Evolutionary conservation across 2,329 filamentous ascomycete genomes (phyloP), one percentile per base, ranked within the genome.

Genomic region (Septoria petroselini): DNA sequence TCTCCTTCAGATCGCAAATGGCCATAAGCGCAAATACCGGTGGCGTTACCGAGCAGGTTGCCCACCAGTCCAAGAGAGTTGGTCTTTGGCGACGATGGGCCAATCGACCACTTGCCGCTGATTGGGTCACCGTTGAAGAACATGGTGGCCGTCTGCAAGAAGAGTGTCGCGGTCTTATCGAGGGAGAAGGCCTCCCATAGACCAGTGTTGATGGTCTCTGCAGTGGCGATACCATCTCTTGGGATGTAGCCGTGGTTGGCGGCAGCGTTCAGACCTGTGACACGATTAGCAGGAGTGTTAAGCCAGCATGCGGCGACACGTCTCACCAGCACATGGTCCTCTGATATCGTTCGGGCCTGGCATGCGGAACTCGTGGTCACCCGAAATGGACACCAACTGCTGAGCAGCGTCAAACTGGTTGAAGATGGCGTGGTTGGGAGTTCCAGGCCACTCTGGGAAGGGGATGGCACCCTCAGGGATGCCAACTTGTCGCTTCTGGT

Each of bases 221-320:
- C 33, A 15, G 57, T 52, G 14, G 45, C 53, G 31, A 59, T 53
- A 34, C 58, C 58, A 46, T 47, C 23, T 12, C 57, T 50, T 19
- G 54, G 58, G n/a, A 61, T 49, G 47, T 60, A 60, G 30, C 58
- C 58, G 44, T 65, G 64, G 43, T 67, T 67, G 21, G 63, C 64
- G 21, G 45, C 41, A 11, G 55, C 55, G 34, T 54, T 54, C 35
- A 62, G 40, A 18, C 46, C 34, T 37, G 18, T 34, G 14, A 7
- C 11, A 29, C n/a, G 11, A 15, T 41, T 18, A 41, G 34, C 19
- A 8, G 3, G 14, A 29, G 11, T 23, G 12, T 4, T 2, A 23
- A 8, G 14, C n/a, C 7, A 21, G 21, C 17, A 7, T n/a, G n/a
- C 14, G 1, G n/a, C 17, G 33, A 7, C 53, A 50, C 25, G 64